These are phyloP conservation scores for Xylariales sp. DNA, from an alignment of 2,329 filamentous ascomycete genomes.

Conservation along the genomic window DNA sequence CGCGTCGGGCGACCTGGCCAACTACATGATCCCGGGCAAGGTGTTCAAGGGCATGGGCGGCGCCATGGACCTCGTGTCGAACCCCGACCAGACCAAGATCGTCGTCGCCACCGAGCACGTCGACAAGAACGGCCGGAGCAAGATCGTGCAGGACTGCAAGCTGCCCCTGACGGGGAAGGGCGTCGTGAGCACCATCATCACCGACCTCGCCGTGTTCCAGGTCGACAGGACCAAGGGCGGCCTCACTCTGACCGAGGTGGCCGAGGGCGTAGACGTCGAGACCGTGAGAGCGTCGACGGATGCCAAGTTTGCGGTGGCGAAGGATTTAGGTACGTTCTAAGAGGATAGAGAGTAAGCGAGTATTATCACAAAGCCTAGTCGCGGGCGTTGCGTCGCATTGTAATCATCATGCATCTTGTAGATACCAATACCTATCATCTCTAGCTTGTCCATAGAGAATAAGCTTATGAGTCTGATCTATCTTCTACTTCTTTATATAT, in stretches of 20 bases:
- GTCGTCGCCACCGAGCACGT: constrained; percentile 77
- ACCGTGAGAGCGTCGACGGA: constrained; percentile 77
- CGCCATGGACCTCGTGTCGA: constrained; percentile 78
- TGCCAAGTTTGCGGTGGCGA: constrained; percentile 72
- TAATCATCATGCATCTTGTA: constrained; percentile 1
- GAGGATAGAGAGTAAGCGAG: background rate
- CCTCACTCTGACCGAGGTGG: constrained; percentile 76
- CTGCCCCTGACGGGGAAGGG: constrained; percentile 74
- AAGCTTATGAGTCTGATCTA: background rate
- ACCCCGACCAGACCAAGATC: constrained; percentile 77
- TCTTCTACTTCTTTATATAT: constrained; percentile 17
- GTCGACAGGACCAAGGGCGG: constrained; percentile 72
- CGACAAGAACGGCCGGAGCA: constrained; percentile 74
- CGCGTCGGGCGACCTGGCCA: constrained; percentile 82
- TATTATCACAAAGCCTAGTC: background rate
- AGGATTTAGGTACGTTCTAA: constrained; percentile 63
- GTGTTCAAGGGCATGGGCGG: constrained; percentile 89
- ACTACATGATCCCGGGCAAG: constrained; percentile 92
- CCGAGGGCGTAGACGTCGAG: constrained; percentile 74
- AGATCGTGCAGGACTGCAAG: constrained; percentile 72
- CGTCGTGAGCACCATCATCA: constrained; percentile 79
- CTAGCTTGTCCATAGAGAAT: background rate
- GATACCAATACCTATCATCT: background rate
- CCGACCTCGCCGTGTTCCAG: constrained; percentile 79
- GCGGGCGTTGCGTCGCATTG: background rate